Evolutionary conservation across 352 stramenopile species (phyloP), one percentile per base, ranked within the genome.

Genomic region (Pythium sukuiense): DNA sequence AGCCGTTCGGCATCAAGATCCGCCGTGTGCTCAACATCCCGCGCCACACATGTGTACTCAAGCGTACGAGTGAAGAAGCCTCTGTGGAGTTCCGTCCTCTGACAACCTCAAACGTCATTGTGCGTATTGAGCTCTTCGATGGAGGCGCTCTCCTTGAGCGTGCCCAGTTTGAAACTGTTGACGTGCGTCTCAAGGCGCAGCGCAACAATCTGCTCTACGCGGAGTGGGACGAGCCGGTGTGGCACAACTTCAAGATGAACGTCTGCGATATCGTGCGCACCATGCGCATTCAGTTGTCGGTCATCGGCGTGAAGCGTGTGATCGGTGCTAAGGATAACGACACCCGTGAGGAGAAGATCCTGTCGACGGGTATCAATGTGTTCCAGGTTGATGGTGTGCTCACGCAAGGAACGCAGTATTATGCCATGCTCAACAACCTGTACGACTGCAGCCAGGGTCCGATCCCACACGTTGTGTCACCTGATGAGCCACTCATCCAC

Each of bases 21-120:
- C 74, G 77, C n/a, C 87, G 87, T 2, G 81, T 95, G 12, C 60
- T 95, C 26, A 95, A 95, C 65, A 95, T 95, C 59, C 85, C 85
- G 32, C 85, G 87, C 7, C 79, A 70, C 11, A 95, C 86, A 4
- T 90, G 79, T 57, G 63, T 85, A 14, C 69, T 74, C 7, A 92
- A 90, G 58, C 76, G 85, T 18, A 84, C 84, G 0, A 90, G 79
- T 61, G 83, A 95, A 68, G 85, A 91, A 62, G 76, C 85, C 0
- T 68, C 76, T 1, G 46, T 92, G 12, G 80, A 76, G 8, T 67
- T 63, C 14, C 64, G 84, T 8, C 77, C 79, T 3, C 69, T 93
- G 35, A 77, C 72, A 8, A 87, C 77, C 46, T 83, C 83, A 11
- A 92, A 76, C 65, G 78, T 91, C 11, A 73, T 93, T 54, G 82